Evolutionary conservation across 805 yeast genomes (phyloP).

Genomic region (Teunomyces pallodes): DNA sequence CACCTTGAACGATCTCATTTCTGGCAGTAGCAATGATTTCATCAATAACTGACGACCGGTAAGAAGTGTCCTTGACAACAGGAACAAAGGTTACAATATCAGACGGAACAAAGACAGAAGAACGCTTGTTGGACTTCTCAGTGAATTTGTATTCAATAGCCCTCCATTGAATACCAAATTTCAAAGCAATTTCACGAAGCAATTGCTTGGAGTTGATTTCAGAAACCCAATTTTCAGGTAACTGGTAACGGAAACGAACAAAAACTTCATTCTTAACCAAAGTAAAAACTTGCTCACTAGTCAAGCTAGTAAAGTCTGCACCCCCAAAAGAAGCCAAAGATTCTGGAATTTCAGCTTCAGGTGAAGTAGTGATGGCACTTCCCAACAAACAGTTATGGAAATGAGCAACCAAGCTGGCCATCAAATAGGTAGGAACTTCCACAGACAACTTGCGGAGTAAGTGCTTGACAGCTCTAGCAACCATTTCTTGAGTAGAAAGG

Average conservation of each 20-base stretch:
- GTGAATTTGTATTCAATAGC: constrained; percentile 50
- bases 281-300: constrained; percentile 43
- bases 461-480: constrained; percentile 80
- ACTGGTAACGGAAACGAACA: constrained; percentile 59
- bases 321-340: constrained; percentile 41
- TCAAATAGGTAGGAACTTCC: constrained; percentile 50
- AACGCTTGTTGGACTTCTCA: constrained; percentile 36
- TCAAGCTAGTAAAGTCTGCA: constrained; percentile 43
- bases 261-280: constrained; percentile 53
- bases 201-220: constrained; percentile 42
- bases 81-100: constrained; percentile 76
- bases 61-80: constrained; percentile 66
- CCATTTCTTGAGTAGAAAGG: constrained; percentile 61
- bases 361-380: constrained; percentile 35
- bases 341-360: constrained; percentile 44
- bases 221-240: constrained; percentile 49
- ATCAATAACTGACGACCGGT: constrained; percentile 64
- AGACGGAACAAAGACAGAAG: constrained; percentile 50
- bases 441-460: constrained; percentile 51
- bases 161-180: constrained; percentile 86
- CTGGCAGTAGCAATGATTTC: constrained; percentile 72
- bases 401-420: constrained; percentile 62
- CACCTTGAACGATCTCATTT: constrained; percentile 37
- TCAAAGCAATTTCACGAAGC: constrained; percentile 68
- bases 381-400: constrained; percentile 73